Percentiles rank a stretch among this genome's conserved stretches.
Evolutionary conservation across 148 eudicot genomes (phyloP).

Genomic region (Cornus controversa): DNA sequence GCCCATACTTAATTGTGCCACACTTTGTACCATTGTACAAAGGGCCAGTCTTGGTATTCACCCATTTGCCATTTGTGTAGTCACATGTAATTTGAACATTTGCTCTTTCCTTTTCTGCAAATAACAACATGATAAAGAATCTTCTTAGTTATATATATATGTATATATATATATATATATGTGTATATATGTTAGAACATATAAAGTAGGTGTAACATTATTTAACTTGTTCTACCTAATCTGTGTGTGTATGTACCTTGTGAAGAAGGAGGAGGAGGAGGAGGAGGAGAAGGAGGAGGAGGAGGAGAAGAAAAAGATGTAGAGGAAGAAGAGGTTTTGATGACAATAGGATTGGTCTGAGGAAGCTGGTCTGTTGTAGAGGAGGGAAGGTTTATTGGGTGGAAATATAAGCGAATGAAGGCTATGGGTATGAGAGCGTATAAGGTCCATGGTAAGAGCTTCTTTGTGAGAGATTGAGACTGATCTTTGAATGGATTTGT

Average conservation of each 20-base stretch:
- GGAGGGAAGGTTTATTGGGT: constrained; percentile 33
- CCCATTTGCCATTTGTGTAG: constrained; percentile 67
- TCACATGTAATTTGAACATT: constrained; percentile 41
- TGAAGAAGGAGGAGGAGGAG: background rate
- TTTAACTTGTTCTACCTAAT: too few relatives aligned
- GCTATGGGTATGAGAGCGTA: constrained; percentile 54
- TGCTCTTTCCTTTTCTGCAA: constrained; percentile 28
- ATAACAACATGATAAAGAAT: constrained; percentile 9
- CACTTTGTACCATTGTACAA: constrained; percentile 64
- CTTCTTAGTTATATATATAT: background rate
- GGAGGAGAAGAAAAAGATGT: too few relatives aligned
- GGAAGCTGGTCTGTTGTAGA: constrained; percentile 18
- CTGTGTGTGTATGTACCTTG: constrained; percentile 24
- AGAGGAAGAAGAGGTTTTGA: constrained; percentile 17
- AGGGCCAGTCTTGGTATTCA: constrained; percentile 41
- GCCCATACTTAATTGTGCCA: constrained; percentile 60
- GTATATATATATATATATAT: background rate
- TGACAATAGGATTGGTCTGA: constrained; percentile 12
- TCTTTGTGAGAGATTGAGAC: constrained; percentile 36
- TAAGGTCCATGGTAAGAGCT: constrained; percentile 43
- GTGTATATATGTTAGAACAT: background rate
- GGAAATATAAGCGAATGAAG: constrained; percentile 47
- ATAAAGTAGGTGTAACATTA: too few relatives aligned
- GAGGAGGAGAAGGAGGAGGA: too few relatives aligned
- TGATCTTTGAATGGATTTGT: constrained; percentile 32